Evolutionary conservation across 805 yeast species (phyloP).

Genomic region (Metahyphopichia silvanorum): DNA sequence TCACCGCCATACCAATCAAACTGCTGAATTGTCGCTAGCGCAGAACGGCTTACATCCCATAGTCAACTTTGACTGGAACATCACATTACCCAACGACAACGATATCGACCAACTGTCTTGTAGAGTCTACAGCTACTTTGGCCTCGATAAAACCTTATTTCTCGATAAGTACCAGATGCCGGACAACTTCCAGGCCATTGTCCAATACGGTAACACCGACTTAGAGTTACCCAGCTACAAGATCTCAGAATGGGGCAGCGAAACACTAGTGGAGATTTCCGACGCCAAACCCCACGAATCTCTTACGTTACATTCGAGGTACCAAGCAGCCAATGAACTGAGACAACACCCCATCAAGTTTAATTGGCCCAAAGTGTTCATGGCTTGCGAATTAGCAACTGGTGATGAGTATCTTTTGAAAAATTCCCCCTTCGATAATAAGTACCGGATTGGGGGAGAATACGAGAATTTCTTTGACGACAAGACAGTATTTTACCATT

Average conservation of each 20-base stretch:
- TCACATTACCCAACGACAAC: slow-evolving; percentile 12
- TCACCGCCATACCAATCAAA: slow-evolving; percentile 17
- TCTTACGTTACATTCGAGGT: slow-evolving; percentile 37
- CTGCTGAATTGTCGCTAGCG: slow-evolving; percentile 5
- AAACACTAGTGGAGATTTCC: slow-evolving; percentile 27
- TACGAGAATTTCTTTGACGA: slow-evolving; percentile 36
- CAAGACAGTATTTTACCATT: slow-evolving; percentile 38
- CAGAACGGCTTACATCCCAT: slow-evolving; percentile 39
- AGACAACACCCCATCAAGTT: slow-evolving; percentile 9
- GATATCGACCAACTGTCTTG: slow-evolving; percentile 25
- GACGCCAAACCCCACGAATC: slow-evolving; percentile 7
- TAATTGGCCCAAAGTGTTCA: slow-evolving; percentile 27
- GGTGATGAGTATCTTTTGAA: slow-evolving; percentile 23
- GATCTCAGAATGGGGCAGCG: slow-evolving; percentile 38
- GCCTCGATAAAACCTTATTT: slow-evolving; percentile 28
- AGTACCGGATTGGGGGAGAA: slow-evolving; percentile 24
- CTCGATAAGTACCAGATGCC: slow-evolving; percentile 39
- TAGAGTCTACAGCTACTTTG: slow-evolving; percentile 29
- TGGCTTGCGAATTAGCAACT: slow-evolving; percentile 31
- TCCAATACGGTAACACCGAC: slow-evolving; percentile 29
- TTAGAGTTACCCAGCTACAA: slow-evolving; percentile 40
- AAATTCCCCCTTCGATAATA: slow-evolving; percentile 36
- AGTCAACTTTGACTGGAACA: slow-evolving; percentile 10
- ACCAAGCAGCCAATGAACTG: slow-evolving; percentile 27
- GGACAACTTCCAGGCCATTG: slow-evolving; percentile 15